These are phyloP conservation scores for Cladophialophora bantiana DNA, from an alignment of 2,329 filamentous ascomycete species.

Conservation along the genomic window DNA sequence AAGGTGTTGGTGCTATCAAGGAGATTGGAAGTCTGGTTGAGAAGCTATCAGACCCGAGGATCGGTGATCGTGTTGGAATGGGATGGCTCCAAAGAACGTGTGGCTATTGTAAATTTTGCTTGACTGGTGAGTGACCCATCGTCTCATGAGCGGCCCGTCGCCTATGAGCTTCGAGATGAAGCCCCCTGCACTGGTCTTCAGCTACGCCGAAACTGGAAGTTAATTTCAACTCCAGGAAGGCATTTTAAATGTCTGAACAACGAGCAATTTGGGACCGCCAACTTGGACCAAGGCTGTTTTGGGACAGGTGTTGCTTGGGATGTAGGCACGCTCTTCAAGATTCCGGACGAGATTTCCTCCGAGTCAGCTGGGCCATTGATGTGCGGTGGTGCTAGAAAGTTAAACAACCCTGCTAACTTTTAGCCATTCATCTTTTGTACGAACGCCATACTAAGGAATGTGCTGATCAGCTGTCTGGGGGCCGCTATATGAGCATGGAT, in stretches of 20 bases:
- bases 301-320: conserved; percentile 38
- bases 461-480: conserved; percentile 32
- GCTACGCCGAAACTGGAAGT: not conserved
- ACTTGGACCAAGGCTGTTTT: conserved; percentile 36
- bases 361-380: conserved; percentile 33
- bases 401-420: not conserved
- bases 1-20: conserved; percentile 40
- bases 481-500: conserved; percentile 30
- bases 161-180: not conserved
- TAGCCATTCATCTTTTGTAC: not conserved
- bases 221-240: conserved; percentile 35
- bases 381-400: conserved; percentile 36
- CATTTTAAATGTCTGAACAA: conserved; percentile 42
- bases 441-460: conserved; percentile 1
- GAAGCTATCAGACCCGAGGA: conserved; percentile 30
- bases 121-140: conserved; percentile 37
- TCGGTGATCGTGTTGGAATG: conserved; percentile 39
- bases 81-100: conserved; percentile 37
- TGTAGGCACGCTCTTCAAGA: conserved; percentile 33
- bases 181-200: not conserved
- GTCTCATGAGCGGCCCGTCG: not conserved
- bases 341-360: conserved; percentile 31
- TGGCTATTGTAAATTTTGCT: conserved; percentile 36
- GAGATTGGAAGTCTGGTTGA: conserved; percentile 37
- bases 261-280: conserved; percentile 31